Conservation (phyloP, 805 yeast species). For the Saccharomycodes ludwigii region DNA sequence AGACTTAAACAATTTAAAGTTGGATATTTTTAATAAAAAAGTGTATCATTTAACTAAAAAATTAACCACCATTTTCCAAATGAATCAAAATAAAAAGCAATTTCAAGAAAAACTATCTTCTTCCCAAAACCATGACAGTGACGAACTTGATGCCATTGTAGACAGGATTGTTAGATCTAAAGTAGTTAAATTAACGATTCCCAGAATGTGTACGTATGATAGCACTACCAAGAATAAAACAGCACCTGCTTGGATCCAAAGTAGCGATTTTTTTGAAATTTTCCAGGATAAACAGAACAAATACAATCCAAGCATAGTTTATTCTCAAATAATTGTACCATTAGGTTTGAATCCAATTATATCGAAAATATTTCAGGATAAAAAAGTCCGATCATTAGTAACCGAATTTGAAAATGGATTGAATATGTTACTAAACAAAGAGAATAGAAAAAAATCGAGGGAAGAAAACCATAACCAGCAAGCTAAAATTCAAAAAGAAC, state of each 20-base stretch:
- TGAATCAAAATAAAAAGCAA: no score
- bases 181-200: slow-evolving; percentile 14
- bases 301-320: slow-evolving; percentile 33
- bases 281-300: slow-evolving; percentile 20
- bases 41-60: slow-evolving; percentile 6
- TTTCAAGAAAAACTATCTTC: no score
- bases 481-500: slow-evolving; percentile 9
- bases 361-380: slow-evolving; percentile 33
- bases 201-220: slow-evolving; percentile 12
- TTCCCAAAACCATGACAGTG: background rate
- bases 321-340: slow-evolving; percentile 16
- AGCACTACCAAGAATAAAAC: slow-evolving; percentile 5
- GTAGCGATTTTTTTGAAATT: slow-evolving; percentile 16
- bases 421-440: slow-evolving; percentile 24
- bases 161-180: slow-evolving; percentile 16
- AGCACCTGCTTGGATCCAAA: slow-evolving; percentile 16
- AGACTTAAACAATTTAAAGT: slow-evolving; percentile 12
- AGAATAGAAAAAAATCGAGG: slow-evolving; percentile 9
- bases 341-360: slow-evolving; percentile 3
- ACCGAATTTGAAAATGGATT: slow-evolving; percentile 28
- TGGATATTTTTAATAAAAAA: slow-evolving; percentile 18
- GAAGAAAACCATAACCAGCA: slow-evolving; percentile 4
- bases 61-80: background rate
- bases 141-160: slow-evolving; percentile 5
- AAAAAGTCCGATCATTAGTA: slow-evolving; percentile 35